Evolutionary conservation across 2,329 filamentous ascomycete species (phyloP).

Genomic region (Pseudocercospora cruenta): DNA sequence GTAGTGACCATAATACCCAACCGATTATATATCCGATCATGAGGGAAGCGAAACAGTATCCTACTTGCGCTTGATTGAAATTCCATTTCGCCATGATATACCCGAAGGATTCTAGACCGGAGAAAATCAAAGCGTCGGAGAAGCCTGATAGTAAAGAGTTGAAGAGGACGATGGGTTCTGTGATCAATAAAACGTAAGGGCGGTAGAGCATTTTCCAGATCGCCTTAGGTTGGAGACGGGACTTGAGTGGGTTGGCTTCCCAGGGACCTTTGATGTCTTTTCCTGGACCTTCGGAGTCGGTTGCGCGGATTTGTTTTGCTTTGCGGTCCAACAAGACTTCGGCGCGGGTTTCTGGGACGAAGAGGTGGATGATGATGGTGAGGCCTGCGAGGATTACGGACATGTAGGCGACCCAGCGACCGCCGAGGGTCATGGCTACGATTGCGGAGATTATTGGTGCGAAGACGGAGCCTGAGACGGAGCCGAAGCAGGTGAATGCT

Average conservation of each 20-base stretch:
- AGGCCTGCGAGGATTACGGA: conserved; percentile 76
- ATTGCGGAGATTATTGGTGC: conserved; percentile 40
- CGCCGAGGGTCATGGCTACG: conserved; percentile 53
- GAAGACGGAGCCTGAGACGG: conserved; percentile 38
- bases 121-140: conserved; percentile 75
- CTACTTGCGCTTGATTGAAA: conserved; percentile 61
- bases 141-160: conserved; percentile 73
- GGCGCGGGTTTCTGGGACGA: conserved; percentile 77
- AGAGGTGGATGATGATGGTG: conserved; percentile 60
- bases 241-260: conserved; percentile 57
- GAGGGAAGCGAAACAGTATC: conserved; percentile 62
- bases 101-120: conserved; percentile 72
- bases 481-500: conserved; percentile 53
- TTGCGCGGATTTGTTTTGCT: conserved; percentile 69
- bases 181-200: conserved; percentile 73
- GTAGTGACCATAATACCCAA: conserved; percentile 60
- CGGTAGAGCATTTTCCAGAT: conserved; percentile 59
- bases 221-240: conserved; percentile 45
- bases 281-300: conserved; percentile 38
- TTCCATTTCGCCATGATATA: conserved; percentile 67
- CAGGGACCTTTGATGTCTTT: conserved; percentile 70
- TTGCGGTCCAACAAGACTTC: conserved; percentile 76
- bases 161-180: conserved; percentile 72
- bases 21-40: conserved; percentile 68
- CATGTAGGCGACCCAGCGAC: conserved; percentile 84